Percentiles rank a stretch among this genome's conserved stretches.
Conservation (phyloP, 257 asterid genomes). For the Nicotiana obtusifolia region DNA sequence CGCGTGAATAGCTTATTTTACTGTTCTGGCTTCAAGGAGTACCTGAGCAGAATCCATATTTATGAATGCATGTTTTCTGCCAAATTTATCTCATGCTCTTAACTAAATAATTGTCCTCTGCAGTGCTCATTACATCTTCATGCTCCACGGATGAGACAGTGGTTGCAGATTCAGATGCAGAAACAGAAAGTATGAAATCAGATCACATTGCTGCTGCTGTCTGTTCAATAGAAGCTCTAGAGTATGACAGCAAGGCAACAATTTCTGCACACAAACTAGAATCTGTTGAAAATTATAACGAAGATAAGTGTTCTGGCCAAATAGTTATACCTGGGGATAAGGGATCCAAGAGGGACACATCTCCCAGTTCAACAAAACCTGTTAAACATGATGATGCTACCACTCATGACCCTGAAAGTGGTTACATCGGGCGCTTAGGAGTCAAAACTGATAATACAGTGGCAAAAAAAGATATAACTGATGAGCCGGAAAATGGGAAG, state of each 20-base stretch:
- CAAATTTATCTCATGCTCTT: background rate
- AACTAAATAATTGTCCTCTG: slow-evolving; percentile 19
- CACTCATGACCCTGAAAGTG: slow-evolving; percentile 14
- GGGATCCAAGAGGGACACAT: slow-evolving; percentile 18
- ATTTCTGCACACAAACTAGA: slow-evolving; percentile 23
- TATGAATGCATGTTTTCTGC: background rate
- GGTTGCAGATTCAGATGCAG: slow-evolving; percentile 90
- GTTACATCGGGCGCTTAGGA: slow-evolving; percentile 19
- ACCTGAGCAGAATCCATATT: background rate
- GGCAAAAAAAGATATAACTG: slow-evolving; percentile 31
- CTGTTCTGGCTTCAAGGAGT: background rate
- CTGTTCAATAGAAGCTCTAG: slow-evolving; percentile 36
- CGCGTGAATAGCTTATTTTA: background rate
- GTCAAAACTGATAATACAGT: slow-evolving; percentile 26
- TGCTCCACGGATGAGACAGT: slow-evolving; percentile 96
- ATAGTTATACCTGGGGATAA: slow-evolving; percentile 18
- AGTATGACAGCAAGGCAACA: slow-evolving; percentile 34
- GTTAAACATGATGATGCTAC: slow-evolving; percentile 19
- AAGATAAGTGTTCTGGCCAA: slow-evolving; percentile 16
- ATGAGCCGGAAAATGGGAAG: slow-evolving; percentile 45
- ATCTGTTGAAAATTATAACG: slow-evolving; percentile 34
- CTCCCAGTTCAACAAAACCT: slow-evolving; percentile 1
- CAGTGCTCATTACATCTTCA: slow-evolving; percentile 82
- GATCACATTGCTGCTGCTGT: slow-evolving; percentile 26
- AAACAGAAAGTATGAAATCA: slow-evolving; percentile 72